These are phyloP conservation scores for Alternaria hordeiaustralica DNA, from an alignment of 2,329 filamentous ascomycete species.

Conservation along the genomic window DNA sequence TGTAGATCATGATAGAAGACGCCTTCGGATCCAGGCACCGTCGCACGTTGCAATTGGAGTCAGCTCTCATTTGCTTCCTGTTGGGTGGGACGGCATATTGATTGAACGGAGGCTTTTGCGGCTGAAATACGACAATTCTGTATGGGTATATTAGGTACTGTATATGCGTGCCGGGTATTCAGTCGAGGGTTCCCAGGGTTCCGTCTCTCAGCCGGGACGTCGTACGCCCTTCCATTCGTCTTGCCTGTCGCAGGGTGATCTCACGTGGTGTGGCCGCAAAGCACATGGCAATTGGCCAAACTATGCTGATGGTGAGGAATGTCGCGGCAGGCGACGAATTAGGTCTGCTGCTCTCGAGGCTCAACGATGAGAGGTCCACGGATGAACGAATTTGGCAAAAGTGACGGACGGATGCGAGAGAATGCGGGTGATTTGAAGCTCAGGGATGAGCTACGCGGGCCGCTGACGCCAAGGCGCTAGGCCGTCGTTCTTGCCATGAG, in stretches of 20 bases:
- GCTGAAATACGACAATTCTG: neutral
- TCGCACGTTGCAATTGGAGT: neutral
- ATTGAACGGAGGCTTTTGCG: neutral
- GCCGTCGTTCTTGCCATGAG: neutral
- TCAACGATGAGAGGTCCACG: neutral
- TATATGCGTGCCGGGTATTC: neutral
- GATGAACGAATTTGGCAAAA: neutral
- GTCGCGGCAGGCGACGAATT: neutral
- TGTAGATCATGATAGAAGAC: neutral
- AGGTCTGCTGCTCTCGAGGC: neutral
- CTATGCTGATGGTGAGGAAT: neutral
- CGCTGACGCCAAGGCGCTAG: slow-evolving; percentile 1
- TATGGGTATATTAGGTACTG: neutral
- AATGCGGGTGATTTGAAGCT: neutral
- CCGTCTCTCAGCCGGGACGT: neutral
- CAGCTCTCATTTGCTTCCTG: neutral
- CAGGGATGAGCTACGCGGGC: neutral
- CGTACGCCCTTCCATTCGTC: neutral
- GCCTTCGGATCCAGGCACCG: neutral
- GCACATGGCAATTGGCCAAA: neutral
- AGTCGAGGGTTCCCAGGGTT: neutral
- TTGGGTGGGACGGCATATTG: neutral
- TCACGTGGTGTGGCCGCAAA: slow-evolving; percentile 1
- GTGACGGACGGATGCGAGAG: neutral
- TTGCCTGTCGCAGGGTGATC: neutral